Conservation (phyloP, 108 stramenopile species). For the Pseudonitzschia delicatissima region DNA sequence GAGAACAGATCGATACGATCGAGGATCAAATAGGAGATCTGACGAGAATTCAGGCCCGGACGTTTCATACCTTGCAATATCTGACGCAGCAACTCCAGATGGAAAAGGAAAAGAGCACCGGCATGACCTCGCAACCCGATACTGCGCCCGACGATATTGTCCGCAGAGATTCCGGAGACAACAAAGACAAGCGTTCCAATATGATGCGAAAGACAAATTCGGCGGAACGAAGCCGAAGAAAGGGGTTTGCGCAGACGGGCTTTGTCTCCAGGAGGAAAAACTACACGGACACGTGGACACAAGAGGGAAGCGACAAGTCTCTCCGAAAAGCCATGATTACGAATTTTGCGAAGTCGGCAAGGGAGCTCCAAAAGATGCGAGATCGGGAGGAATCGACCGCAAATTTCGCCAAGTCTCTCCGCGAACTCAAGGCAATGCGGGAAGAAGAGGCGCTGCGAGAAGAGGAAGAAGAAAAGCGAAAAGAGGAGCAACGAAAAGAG, state of each 20-base stretch:
- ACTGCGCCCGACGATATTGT: not conserved
- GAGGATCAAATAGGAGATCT: slow-evolving; percentile 35
- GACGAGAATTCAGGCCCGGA: slow-evolving; percentile 38
- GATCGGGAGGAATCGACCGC: not conserved
- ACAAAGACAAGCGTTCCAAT: not conserved
- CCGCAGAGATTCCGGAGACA: not conserved
- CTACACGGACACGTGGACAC: slow-evolving; percentile 3
- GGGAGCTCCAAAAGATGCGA: not conserved
- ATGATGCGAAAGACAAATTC: not conserved
- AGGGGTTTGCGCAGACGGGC: not conserved
- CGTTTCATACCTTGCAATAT: slow-evolving; percentile 35
- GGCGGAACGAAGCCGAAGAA: not conserved
- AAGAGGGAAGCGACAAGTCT: not conserved
- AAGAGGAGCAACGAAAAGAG: not conserved
- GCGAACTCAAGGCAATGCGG: not conserved
- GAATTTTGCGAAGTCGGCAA: slow-evolving; percentile 8
- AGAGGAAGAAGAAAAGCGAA: not conserved
- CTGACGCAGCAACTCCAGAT: slow-evolving; percentile 36
- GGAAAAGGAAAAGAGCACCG: slow-evolving; percentile 18
- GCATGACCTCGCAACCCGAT: not conserved
- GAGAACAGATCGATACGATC: slow-evolving; percentile 31
- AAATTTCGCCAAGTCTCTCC: not conserved
- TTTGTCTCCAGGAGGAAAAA: not conserved
- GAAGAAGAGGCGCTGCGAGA: not conserved
- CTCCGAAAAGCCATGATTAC: not conserved